Evolutionary conservation across 345 rosid species (phyloP).

Genomic region (Bretschneidera sinensis): DNA sequence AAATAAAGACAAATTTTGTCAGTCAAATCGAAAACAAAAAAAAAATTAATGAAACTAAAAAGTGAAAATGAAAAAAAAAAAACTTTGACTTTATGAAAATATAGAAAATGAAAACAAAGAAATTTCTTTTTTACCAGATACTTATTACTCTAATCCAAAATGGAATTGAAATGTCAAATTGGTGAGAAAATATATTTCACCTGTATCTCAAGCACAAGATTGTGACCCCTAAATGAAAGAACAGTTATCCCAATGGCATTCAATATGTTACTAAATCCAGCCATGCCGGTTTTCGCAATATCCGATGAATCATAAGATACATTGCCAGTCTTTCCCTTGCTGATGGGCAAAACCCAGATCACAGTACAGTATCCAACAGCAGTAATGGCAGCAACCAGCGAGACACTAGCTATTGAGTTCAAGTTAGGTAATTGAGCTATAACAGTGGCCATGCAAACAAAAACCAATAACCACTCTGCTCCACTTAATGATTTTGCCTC

Average conservation of each 20-base stretch:
- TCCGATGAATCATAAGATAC: slow-evolving; percentile 35
- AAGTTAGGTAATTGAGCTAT: slow-evolving; percentile 63
- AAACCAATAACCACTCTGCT: slow-evolving; percentile 49
- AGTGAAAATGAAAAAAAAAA: too few relatives aligned
- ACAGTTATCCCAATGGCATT: slow-evolving; percentile 63
- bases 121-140: too few relatives aligned
- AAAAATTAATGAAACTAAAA: too few relatives aligned
- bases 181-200: slow-evolving; percentile 29
- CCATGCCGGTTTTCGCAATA: slow-evolving; percentile 7
- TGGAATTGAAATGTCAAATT: too few relatives aligned
- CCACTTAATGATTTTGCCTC: slow-evolving; percentile 30
- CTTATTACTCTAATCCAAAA: too few relatives aligned
- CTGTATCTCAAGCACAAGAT: slow-evolving; percentile 74
- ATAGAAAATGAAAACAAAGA: too few relatives aligned
- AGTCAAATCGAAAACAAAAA: too few relatives aligned
- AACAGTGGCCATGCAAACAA: slow-evolving; percentile 37
- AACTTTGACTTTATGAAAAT: too few relatives aligned
- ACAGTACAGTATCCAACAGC: slow-evolving; percentile 48
- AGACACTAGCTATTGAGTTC: slow-evolving; percentile 55
- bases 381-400: slow-evolving; percentile 50
- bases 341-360: slow-evolving; percentile 49
- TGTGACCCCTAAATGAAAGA: slow-evolving; percentile 67
- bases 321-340: slow-evolving; percentile 25
- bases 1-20: too few relatives aligned
- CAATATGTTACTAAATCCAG: slow-evolving; percentile 30